Evolutionary conservation across 495 filamentous ascomycete species (phyloP).

Genomic region (Entonaema liquescens): DNA sequence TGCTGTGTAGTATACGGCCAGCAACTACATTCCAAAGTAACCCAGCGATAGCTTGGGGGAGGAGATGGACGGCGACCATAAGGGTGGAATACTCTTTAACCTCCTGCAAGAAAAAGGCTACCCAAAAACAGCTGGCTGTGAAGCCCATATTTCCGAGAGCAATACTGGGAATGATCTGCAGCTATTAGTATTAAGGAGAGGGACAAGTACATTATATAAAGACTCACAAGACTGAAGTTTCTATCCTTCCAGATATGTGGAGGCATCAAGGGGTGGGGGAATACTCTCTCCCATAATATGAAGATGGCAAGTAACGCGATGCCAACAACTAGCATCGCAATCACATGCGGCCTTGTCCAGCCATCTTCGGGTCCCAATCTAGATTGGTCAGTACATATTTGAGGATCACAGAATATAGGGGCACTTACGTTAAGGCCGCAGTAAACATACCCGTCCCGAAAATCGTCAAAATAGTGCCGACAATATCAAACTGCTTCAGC

Average conservation of each 20-base stretch:
- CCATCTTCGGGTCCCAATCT: slow-evolving; percentile 60
- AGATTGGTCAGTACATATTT: slow-evolving; percentile 19
- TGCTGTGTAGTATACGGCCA: slow-evolving; percentile 57
- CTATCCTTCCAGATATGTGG: slow-evolving; percentile 62
- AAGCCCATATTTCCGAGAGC: slow-evolving; percentile 65
- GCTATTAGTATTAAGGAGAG: slow-evolving; percentile 31
- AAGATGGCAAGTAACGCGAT: slow-evolving; percentile 64
- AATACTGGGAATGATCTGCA: slow-evolving; percentile 59
- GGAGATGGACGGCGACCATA: slow-evolving; percentile 62
- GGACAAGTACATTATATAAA: slow-evolving; percentile 15
- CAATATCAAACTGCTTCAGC: slow-evolving; percentile 66
- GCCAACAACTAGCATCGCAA: slow-evolving; percentile 68
- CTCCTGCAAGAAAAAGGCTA: slow-evolving; percentile 65
- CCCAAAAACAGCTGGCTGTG: slow-evolving; percentile 60
- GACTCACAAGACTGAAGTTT: slow-evolving; percentile 61
- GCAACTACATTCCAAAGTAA: slow-evolving; percentile 60
- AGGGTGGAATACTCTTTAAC: slow-evolving; percentile 58
- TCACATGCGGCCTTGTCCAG: slow-evolving; percentile 68
- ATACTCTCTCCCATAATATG: slow-evolving; percentile 66
- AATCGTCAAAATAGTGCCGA: slow-evolving; percentile 69
- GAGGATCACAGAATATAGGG: not conserved
- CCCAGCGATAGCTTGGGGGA: slow-evolving; percentile 64
- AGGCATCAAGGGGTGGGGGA: slow-evolving; percentile 62
- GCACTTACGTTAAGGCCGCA: slow-evolving; percentile 67
- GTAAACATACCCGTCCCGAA: slow-evolving; percentile 72